Evolutionary conservation across 139 green algal genomes (phyloP), one percentile per base, ranked within the genome.

Genomic region (Chlorella sorokiniana): DNA sequence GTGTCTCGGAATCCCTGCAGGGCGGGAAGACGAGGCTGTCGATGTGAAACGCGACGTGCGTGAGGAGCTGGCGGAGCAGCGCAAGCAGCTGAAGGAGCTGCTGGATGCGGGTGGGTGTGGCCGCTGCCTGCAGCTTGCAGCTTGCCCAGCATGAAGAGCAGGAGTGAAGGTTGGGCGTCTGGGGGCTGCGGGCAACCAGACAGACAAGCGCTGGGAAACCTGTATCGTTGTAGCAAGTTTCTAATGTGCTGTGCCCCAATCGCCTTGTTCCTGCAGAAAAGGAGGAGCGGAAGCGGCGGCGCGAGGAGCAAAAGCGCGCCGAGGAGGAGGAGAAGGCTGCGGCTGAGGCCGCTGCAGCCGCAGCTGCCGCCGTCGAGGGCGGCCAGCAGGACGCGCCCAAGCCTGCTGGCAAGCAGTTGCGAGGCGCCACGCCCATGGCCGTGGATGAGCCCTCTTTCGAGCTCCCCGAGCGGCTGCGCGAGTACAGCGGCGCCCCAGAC

Each of bases 21-120:
- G 69, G 33, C 84, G 88, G 14, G 62, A 84, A 44, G 83, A 92
- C 35, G 73, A 44, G 20, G 88, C 87, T 22, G 61, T 80, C 14
- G 77, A 88, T 42, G 81, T 80, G 0, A 84, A 81, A 69, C 80
- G 77, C 5, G 84, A 89, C 45, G 71, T 89, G 37, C 71, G 78
- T 7, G 78, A 86, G 44, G 88, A 85, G 52, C 69, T 85, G 44
- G 86, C 86, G 9, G 84, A 86, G 63, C 84, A 91, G 64, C 81
- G 86, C 52, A 82, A 86, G 52, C 78, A 81, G 40, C 52, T 91
- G 25, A 90, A 85, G 69, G 85, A 88, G 31, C 40, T 92, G 16
- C 33, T 82, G 48, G 88, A 91, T 27, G 79, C 59, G 14, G 75
- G 81, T 69, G 76, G 76, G 75, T 25, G 16, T 14, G 29, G 18